phyloP scores from a whole-genome alignment of 805 yeast genomes.

The Peterozyma toletana region DNA sequence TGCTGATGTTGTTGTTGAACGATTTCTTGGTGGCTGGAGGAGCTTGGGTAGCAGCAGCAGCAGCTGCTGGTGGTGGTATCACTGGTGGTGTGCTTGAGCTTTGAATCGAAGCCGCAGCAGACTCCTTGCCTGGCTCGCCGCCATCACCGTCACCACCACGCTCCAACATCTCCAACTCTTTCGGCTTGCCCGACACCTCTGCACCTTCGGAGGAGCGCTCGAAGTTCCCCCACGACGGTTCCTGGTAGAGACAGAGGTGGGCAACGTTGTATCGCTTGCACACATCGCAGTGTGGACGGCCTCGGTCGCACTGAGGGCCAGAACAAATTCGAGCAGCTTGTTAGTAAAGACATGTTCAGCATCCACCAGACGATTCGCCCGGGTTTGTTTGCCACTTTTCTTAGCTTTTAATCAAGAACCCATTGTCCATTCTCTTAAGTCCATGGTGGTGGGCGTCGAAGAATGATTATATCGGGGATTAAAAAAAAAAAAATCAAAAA shows the following conservation, averaged over 20 bases:
- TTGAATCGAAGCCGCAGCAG: background rate
- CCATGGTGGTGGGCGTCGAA: no score
- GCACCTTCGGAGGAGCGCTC: background rate
- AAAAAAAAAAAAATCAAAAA: background rate
- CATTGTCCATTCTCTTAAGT: no score
- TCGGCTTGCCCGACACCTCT: background rate
- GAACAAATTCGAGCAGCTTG: conserved; percentile 20
- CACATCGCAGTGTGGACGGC: conserved; percentile 23
- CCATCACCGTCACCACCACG: background rate
- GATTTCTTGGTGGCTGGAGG: background rate
- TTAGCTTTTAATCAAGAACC: no score
- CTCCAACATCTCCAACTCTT: background rate
- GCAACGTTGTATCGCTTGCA: conserved; percentile 22
- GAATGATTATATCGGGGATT: no score
- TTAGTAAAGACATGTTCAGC: no score
- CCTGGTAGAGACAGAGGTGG: conserved; percentile 22
- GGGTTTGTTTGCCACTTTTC: no score
- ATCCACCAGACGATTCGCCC: no score
- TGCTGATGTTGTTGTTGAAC: conserved; percentile 1
- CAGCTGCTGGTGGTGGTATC: background rate
- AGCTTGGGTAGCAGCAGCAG: background rate
- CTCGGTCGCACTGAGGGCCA: conserved; percentile 23
- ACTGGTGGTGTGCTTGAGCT: background rate
- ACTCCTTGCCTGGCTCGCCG: background rate
- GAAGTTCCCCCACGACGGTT: conserved; percentile 17